Evolutionary conservation across 345 rosid genomes (phyloP).

Genomic region (Litchi chinensis): DNA sequence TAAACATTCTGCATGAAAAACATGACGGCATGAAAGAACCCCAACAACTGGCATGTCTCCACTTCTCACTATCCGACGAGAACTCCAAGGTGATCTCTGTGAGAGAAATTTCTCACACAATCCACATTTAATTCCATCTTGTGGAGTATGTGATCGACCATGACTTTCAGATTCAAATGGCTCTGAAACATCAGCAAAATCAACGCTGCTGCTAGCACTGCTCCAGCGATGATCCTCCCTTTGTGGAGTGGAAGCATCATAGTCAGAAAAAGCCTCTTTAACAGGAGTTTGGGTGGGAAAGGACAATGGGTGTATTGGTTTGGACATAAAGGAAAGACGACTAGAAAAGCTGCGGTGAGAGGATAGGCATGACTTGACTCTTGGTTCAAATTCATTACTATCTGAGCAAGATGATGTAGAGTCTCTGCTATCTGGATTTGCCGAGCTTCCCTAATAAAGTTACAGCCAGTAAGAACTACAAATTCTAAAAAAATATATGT

Average conservation of each 20-base stretch:
- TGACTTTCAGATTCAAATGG: conserved; percentile 37
- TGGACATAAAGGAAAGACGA: conserved; percentile 50
- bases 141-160: conserved; percentile 23
- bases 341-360: conserved; percentile 50
- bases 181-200: conserved; percentile 47
- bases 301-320: conserved; percentile 63
- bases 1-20: conserved; percentile 61
- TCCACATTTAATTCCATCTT: conserved; percentile 47
- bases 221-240: conserved; percentile 58
- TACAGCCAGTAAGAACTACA: conserved; percentile 19
- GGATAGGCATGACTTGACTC: conserved; percentile 36
- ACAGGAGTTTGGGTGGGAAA: conserved; percentile 31
- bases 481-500: not conserved
- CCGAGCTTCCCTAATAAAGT: conserved; percentile 39
- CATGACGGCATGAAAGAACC: conserved; percentile 56
- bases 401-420: conserved; percentile 52
- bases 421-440: conserved; percentile 42
- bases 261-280: conserved; percentile 33
- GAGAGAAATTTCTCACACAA: conserved; percentile 54
- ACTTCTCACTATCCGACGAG: conserved; percentile 49
- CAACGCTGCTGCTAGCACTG: conserved; percentile 48
- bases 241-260: conserved; percentile 28
- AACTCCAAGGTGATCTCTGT: conserved; percentile 61
- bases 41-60: conserved; percentile 57
- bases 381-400: conserved; percentile 49